Evolutionary conservation across 768 basidiomycete genomes (phyloP), one percentile per base, ranked within the genome.

Genomic region (Crassisporium funariophilum): DNA sequence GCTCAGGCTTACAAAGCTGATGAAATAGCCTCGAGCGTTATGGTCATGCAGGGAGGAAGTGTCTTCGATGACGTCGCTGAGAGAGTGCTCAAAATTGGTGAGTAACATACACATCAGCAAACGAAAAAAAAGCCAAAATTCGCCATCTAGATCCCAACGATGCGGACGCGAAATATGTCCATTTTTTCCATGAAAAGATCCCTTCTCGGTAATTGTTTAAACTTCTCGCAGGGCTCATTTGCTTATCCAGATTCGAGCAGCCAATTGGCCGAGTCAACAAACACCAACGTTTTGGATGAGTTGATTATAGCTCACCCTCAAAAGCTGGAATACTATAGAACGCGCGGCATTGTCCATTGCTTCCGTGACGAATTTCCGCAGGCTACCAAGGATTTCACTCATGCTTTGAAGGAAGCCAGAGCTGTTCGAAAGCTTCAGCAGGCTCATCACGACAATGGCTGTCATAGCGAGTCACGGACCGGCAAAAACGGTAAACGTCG

Each of bases 161-260:
- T 54, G 55, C 77, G 7, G 88, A 93, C 56, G 91, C 91, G 10
- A 82, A 78, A 72, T 93, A 94, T 62, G 91, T 95, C 2, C 86
- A 93, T 58, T 95, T 95, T 63, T 95, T 95, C 68, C 92, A 95
- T 56, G 91, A 95, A 61, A 94, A 92, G 70, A 95, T 95, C 54
- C 92, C 92, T 16, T 94, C 92, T 45, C 78, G 91, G 91, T 93
- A 50, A 49, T 77, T 25, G 36, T 16, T 36, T 9, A 16, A 3
- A 27, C 8, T 24, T 49, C 27, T 39, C 36, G 48, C 20, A 27
- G 23, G 13, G 22, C 29, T 47, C 47, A 27, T 24, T 51, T 31
- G 44, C 10, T 53, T 31, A 52, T 52, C 12, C 57, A 46, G 36
- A 42, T 60, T 39, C 31, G 47, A 52, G 9, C 56, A 91, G 91